Percentiles rank a stretch among this genome's conserved stretches.
Evolutionary conservation across 1,284 basidiomycete species (phyloP).

Genomic region (Ceraceosorus bombacis): DNA sequence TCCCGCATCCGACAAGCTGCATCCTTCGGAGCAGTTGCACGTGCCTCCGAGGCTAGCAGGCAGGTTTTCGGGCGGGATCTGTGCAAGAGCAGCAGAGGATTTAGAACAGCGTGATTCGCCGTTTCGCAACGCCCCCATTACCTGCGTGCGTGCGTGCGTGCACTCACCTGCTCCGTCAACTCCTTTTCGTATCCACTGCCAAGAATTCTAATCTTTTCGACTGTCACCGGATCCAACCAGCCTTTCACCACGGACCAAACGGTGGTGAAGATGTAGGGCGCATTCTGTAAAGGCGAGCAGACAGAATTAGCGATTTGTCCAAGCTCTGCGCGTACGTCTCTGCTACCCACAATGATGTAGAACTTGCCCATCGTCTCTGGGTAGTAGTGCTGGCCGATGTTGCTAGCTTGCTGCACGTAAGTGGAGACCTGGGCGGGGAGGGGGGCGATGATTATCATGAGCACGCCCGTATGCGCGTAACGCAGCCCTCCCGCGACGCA

Average conservation of each 20-base stretch:
- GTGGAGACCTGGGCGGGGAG: conserved; percentile 56
- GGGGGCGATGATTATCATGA: not conserved
- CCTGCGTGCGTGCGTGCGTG: too few relatives aligned
- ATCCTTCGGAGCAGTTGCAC: conserved; percentile 66
- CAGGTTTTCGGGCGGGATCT: conserved; percentile 70
- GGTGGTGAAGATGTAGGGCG: conserved; percentile 81
- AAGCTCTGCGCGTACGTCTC: not conserved
- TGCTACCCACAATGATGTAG: not conserved
- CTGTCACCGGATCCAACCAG: conserved; percentile 92
- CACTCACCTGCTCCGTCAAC: conserved; percentile 28
- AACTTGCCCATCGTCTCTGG: conserved; percentile 66
- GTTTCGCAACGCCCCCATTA: not conserved
- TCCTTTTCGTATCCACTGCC: conserved; percentile 36
- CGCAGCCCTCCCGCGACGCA: conserved; percentile 46
- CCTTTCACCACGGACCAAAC: conserved; percentile 85
- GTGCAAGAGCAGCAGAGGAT: not conserved
- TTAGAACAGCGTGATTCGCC: conserved; percentile 6
- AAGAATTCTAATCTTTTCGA: conserved; percentile 59
- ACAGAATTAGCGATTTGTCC: not conserved
- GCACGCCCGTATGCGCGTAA: not conserved
- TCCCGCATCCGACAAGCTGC: conserved; percentile 79
- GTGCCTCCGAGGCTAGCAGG: conserved; percentile 76
- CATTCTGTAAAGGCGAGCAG: conserved; percentile 26
- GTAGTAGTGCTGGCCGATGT: conserved; percentile 79
- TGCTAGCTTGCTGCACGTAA: conserved; percentile 72